These are phyloP conservation scores for Thinopyrum elongatum DNA, from an alignment of 176 grass and related monocot species.

Conservation along the genomic window DNA sequence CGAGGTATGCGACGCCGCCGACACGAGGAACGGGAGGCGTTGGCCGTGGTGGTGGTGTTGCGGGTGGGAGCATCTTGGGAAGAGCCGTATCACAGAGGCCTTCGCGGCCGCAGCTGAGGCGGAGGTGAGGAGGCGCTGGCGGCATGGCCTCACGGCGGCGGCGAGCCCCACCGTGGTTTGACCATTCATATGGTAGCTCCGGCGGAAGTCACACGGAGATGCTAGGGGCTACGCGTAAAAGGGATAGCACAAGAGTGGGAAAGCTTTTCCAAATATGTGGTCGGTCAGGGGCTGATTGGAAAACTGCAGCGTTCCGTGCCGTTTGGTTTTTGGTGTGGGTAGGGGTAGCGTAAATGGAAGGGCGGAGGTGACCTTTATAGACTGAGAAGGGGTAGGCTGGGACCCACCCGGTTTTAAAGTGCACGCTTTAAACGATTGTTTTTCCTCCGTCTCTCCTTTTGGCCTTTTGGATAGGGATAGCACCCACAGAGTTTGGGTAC, in stretches of 20 bases:
- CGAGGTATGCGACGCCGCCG: conserved; percentile 31
- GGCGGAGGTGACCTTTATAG: conserved; percentile 20
- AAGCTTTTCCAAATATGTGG: not conserved
- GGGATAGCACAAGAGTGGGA: not conserved
- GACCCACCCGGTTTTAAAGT: conserved; percentile 21
- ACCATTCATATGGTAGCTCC: conserved; percentile 52
- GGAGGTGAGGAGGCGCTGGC: conserved; percentile 48
- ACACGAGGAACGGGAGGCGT: conserved; percentile 21
- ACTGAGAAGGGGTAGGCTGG: not conserved
- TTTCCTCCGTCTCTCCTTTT: not conserved
- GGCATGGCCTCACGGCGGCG: conserved; percentile 60
- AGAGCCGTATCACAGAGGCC: conserved; percentile 32
- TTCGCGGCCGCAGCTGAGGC: conserved; percentile 9
- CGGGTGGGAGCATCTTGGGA: conserved; percentile 40
- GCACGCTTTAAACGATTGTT: conserved; percentile 13
- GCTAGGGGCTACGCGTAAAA: not conserved
- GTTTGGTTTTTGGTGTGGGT: not conserved
- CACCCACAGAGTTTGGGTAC: too few relatives aligned
- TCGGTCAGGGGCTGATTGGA: not conserved
- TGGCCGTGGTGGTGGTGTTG: conserved; percentile 26
- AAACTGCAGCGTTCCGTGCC: not conserved
- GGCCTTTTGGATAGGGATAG: conserved; percentile 7
- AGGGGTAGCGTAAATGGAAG: not conserved
- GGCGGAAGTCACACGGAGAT: conserved; percentile 31
- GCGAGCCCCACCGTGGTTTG: conserved; percentile 64